Evolutionary conservation across 2,329 filamentous ascomycete genomes (phyloP).

Genomic region (Apiospora kogelbergensis): DNA sequence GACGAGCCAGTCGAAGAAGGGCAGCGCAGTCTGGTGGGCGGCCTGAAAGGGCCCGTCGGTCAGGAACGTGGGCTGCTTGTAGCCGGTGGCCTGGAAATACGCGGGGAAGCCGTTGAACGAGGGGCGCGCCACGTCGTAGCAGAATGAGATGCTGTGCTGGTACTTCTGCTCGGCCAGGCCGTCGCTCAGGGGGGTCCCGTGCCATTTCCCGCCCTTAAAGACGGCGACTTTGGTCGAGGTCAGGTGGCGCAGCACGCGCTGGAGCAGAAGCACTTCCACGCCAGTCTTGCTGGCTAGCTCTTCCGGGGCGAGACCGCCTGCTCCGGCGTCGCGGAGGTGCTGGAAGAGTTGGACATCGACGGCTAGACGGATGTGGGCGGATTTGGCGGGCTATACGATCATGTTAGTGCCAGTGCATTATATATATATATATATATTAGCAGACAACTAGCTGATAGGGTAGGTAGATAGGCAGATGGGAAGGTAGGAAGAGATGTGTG

Average conservation of each 20-base stretch:
- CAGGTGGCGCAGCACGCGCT: slow-evolving; percentile 12
- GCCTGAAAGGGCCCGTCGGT: slow-evolving; percentile 19
- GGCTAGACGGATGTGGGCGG: slow-evolving; percentile 3
- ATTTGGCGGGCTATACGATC: slow-evolving; percentile 9
- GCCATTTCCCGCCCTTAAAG: background rate
- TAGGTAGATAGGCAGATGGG: background rate
- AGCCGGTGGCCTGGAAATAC: slow-evolving; percentile 15
- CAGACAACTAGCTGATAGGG: background rate
- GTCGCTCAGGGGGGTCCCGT: slow-evolving; percentile 31
- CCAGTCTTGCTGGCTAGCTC: slow-evolving; percentile 9
- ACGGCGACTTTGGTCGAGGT: slow-evolving; percentile 7
- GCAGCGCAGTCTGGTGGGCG: background rate
- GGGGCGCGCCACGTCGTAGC: slow-evolving; percentile 16
- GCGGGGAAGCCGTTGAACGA: slow-evolving; percentile 17
- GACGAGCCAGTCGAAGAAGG: slow-evolving; percentile 5
- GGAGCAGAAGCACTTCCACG: background rate
- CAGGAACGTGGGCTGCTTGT: slow-evolving; percentile 17
- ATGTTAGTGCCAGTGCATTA: background rate
- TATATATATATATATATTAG: background rate
- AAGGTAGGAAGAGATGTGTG: background rate
- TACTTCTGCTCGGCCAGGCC: slow-evolving; percentile 39
- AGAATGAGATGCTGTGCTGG: slow-evolving; percentile 36
- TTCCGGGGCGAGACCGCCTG: slow-evolving; percentile 1
- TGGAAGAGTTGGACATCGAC: slow-evolving; percentile 13
- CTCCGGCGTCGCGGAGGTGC: slow-evolving; percentile 11